Percentiles rank a stretch among this genome's conserved stretches.
Evolutionary conservation across 345 rosid species (phyloP).

Genomic region (Corymbia maculata): DNA sequence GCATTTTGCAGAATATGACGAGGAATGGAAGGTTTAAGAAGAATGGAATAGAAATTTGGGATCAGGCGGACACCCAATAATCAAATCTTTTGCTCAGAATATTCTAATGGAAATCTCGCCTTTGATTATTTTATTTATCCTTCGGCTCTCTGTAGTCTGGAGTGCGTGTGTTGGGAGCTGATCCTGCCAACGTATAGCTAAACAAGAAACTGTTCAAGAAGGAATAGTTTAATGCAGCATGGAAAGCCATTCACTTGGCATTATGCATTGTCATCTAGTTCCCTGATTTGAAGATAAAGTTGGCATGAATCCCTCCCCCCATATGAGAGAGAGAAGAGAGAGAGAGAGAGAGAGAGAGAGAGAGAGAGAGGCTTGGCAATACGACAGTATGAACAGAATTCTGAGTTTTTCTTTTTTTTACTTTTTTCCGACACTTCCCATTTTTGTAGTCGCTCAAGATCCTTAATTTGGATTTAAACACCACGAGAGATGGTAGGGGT

Average conservation of each 20-base stretch:
- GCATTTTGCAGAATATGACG: not conserved
- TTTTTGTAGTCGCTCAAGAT: conserved; percentile 14
- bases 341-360: not conserved
- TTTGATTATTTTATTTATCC: not conserved
- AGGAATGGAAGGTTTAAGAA: conserved; percentile 9
- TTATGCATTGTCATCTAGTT: conserved; percentile 33
- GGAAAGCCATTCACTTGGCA: conserved; percentile 11
- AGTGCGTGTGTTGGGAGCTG: conserved; percentile 10
- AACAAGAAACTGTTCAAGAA: conserved; percentile 13
- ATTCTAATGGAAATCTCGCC: conserved; percentile 1
- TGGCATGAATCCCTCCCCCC: not conserved
- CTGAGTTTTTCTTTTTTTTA: not conserved
- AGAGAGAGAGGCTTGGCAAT: not conserved
- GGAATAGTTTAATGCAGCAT: not conserved
- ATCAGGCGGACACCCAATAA: not conserved
- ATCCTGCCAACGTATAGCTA: not conserved
- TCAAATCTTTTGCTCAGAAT: not conserved
- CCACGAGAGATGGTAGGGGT: not conserved
- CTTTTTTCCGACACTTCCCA: not conserved
- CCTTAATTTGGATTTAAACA: conserved; percentile 21
- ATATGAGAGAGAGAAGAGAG: not conserved
- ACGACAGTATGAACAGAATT: not conserved
- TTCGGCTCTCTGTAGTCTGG: not conserved
- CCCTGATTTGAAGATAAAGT: conserved; percentile 7
- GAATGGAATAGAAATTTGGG: conserved; percentile 25